Percentiles rank a stretch among this genome's conserved stretches.
Evolutionary conservation across 2,329 filamentous ascomycete genomes (phyloP).

Genomic region (Monosporascus sp.): DNA sequence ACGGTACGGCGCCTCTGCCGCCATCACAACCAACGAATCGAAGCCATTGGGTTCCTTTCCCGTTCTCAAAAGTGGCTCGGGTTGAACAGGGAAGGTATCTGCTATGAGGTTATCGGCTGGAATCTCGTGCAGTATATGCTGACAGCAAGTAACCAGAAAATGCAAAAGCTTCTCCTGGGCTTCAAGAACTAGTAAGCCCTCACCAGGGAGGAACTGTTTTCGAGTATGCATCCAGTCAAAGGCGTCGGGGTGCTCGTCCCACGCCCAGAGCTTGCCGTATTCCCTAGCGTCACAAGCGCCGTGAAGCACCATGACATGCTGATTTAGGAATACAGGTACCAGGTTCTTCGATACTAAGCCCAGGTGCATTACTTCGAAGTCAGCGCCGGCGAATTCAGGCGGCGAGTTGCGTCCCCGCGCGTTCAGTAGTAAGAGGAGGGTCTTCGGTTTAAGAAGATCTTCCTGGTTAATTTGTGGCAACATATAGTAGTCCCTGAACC

Average conservation of each 20-base stretch:
- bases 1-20: conserved; percentile 48
- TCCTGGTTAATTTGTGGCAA: conserved; percentile 55
- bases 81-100: conserved; percentile 27
- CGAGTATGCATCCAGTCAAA: conserved; percentile 29
- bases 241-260: conserved; percentile 30
- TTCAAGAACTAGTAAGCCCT: conserved; percentile 46
- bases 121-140: conserved; percentile 47
- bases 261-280: conserved; percentile 32
- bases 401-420: conserved; percentile 43
- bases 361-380: conserved; percentile 31
- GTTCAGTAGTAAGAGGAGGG: conserved; percentile 46
- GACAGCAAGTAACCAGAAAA: conserved; percentile 45
- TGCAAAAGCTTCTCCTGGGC: conserved; percentile 40
- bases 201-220: conserved; percentile 35
- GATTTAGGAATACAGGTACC: conserved; percentile 22
- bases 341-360: conserved; percentile 22
- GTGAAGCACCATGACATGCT: conserved; percentile 30
- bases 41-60: conserved; percentile 27
- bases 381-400: conserved; percentile 40
- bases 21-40: conserved; percentile 33
- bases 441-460: conserved; percentile 40
- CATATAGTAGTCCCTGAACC: conserved; percentile 15
- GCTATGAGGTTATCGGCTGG: conserved; percentile 21
- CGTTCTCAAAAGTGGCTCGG: conserved; percentile 30
- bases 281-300: conserved; percentile 18